Base-by-base conservation (phyloP, 2,329 filamentous ascomycete species). In the Botrytis fabae region DNA sequence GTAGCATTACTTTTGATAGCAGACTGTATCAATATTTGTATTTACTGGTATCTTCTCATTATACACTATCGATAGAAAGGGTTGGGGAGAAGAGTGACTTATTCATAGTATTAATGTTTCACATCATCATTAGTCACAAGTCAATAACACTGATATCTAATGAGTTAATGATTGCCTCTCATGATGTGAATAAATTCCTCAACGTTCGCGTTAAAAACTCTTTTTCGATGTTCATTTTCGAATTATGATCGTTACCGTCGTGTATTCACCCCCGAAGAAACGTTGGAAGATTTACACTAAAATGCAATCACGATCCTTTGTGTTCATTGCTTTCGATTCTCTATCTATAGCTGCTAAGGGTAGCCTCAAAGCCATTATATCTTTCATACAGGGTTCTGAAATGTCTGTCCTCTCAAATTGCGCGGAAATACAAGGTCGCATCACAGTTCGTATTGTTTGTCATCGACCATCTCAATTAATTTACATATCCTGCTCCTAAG, bases 341-440 rank as follows among this genome's bases (percentile, higher is more conserved):
- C 14, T 28, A 57, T 28, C n/a, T 4, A 3, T 28, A 16, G n/a
- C 7, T 28, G 2, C 1, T 3, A 18, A 57, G 6, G 6, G 14
- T 57, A 18, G 7, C 14, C 14, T 28, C 14, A 18, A 2, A 28
- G 51, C 1, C 51, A 9, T 2, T 2, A 28, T 28, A 54, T 57
- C 51, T 18, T 32, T 32, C 51, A 9, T 16, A 54, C 16, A 51
- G 10, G 4, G 42, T 14, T 51, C 48, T n/a, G 10, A 51, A 2
- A n/a, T n/a, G 25, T n/a, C 4, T 1, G 4, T n/a, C 25, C 12
- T n/a, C n/a, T n/a, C 48, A 51, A 6, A 14, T n/a, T 16, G 0
- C 1, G 2, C 25, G 2, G 12, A 1, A 1, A 51, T n/a, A n/a
- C n/a, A 1, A 51, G 48, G 4, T 16, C 4, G 12, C 4, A 0